phyloP scores from a whole-genome alignment of 1,284 basidiomycete genomes.

The Coniferiporia sulphurascens region DNA sequence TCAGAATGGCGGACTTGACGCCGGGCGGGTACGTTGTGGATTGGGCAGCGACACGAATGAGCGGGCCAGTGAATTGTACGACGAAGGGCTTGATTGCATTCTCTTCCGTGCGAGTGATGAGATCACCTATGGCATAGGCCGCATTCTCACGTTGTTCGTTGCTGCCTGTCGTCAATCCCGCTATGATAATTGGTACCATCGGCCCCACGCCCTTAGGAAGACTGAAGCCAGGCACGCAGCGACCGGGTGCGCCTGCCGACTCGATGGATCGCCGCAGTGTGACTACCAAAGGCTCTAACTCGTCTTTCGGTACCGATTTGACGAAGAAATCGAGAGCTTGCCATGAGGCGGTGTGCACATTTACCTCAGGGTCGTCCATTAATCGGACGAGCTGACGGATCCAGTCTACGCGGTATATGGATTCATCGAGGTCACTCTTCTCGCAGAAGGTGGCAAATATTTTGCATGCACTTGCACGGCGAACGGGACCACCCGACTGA shows the following conservation, averaged over 20 bases:
- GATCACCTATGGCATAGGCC: slow-evolving; percentile 90
- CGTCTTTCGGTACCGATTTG: slow-evolving; percentile 90
- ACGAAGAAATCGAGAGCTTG: slow-evolving; percentile 83
- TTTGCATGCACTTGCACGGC: slow-evolving; percentile 75
- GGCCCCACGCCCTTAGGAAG: slow-evolving; percentile 89
- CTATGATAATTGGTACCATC: slow-evolving; percentile 85
- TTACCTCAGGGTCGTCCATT: slow-evolving; percentile 73
- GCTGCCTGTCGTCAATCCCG: slow-evolving; percentile 77
- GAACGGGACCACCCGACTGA: slow-evolving; percentile 64
- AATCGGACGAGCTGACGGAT: slow-evolving; percentile 87
- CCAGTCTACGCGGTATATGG: slow-evolving; percentile 90
- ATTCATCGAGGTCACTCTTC: slow-evolving; percentile 72
- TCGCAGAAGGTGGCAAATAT: slow-evolving; percentile 82
- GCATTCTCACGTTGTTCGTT: slow-evolving; percentile 90
- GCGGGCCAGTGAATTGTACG: slow-evolving; percentile 92
- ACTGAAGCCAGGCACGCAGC: slow-evolving; percentile 82
- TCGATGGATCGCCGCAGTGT: slow-evolving; percentile 89
- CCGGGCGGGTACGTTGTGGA: slow-evolving; percentile 84
- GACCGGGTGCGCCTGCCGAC: slow-evolving; percentile 74
- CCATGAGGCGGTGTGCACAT: slow-evolving; percentile 83
- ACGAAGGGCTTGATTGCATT: slow-evolving; percentile 93
- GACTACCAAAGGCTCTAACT: slow-evolving; percentile 85
- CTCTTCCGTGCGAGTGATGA: slow-evolving; percentile 89
- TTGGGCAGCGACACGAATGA: slow-evolving; percentile 90
- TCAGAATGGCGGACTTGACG: slow-evolving; percentile 86